Conservation (phyloP, 768 basidiomycete species). For the Pleurotus giganteus region DNA sequence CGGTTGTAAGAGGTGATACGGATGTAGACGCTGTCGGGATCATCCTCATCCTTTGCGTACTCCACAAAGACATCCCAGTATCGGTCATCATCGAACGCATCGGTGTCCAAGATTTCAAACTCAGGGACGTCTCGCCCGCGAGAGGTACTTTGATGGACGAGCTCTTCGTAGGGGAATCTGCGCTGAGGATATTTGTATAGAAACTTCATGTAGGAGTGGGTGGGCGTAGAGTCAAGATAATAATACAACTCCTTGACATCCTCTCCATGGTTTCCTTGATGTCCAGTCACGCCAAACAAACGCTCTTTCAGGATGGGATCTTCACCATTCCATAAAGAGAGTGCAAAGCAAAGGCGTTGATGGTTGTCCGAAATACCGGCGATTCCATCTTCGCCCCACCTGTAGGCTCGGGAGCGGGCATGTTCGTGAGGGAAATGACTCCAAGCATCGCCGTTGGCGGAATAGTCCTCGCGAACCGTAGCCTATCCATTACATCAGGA, state of each 20-base stretch:
- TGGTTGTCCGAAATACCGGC: constrained; percentile 98
- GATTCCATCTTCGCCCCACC: constrained; percentile 99
- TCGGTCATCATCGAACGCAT: constrained; percentile 84
- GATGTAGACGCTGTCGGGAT: constrained; percentile 83
- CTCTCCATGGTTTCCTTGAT: constrained; percentile 98
- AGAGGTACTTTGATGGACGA: constrained; percentile 81
- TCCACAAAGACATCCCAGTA: constrained; percentile 99
- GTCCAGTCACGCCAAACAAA: constrained; percentile 92
- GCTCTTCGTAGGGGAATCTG: constrained; percentile 89
- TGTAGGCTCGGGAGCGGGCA: constrained; percentile 89
- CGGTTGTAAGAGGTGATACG: constrained; percentile 97
- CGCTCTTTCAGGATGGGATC: constrained; percentile 97
- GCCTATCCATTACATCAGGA: constrained; percentile 51
- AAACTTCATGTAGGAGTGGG: constrained; percentile 99
- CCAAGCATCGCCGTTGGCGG: constrained; percentile 94
- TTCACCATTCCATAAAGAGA: constrained; percentile 93
- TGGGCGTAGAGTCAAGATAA: constrained; percentile 97
- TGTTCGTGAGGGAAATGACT: constrained; percentile 93
- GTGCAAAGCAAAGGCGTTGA: constrained; percentile 85
- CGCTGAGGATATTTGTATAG: constrained; percentile 98
- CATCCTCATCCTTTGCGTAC: constrained; percentile 98
- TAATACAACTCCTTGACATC: constrained; percentile 99
- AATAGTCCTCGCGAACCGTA: constrained; percentile 98
- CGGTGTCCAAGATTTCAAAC: constrained; percentile 92
- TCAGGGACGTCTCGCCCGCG: constrained; percentile 85